Evolutionary conservation across 495 filamentous ascomycete genomes (phyloP), one percentile per base, ranked within the genome.

Genomic region (Halenospora varia): DNA sequence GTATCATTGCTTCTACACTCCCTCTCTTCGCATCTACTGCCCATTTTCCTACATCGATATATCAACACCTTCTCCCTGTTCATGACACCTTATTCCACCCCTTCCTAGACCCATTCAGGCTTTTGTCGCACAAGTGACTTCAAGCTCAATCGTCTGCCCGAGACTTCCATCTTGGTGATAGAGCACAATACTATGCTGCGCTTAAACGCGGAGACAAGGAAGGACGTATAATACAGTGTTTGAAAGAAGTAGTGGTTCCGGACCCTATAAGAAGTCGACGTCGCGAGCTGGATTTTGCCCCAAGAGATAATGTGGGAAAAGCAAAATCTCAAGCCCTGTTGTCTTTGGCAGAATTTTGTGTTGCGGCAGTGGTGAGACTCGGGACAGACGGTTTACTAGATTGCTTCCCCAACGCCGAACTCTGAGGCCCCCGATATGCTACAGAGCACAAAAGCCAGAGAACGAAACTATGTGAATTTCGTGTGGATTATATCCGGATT

Each of bases 401-500:
- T 49, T 23, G n/a, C n/a, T n/a, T n/a, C n/a, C n/a, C n/a, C n/a
- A n/a, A n/a, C n/a, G n/a, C n/a, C n/a, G n/a, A n/a, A n/a, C n/a
- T n/a, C n/a, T n/a, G n/a, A n/a, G n/a, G n/a, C n/a, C n/a, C n/a
- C n/a, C n/a, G 44, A 17, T n/a, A 47, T 8, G 18, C 18, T 8
- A 8, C 44, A 19, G 19, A 47, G 19, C 44, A 8, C 6, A 17
- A 47, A 8, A 8, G 44, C 44, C 18, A n/a, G 44, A 8, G 6
- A 24, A 49, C 4, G 18, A 17, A 29, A 57, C 41, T 74, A 97
- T 57, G 89, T 90, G 68, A 97, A 96, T 73, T 96, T 97, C 62
- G 89, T 94, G 73, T 97, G 92, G 69, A 99, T 97, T 60, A 97
- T 89, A 62, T 99, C 93, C 3, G 94, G 94, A 71, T 99, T 93